Percentiles rank a stretch among this genome's conserved stretches.
phyloP scores from a whole-genome alignment of 306 rosid species.

The Carpinus viminea region DNA sequence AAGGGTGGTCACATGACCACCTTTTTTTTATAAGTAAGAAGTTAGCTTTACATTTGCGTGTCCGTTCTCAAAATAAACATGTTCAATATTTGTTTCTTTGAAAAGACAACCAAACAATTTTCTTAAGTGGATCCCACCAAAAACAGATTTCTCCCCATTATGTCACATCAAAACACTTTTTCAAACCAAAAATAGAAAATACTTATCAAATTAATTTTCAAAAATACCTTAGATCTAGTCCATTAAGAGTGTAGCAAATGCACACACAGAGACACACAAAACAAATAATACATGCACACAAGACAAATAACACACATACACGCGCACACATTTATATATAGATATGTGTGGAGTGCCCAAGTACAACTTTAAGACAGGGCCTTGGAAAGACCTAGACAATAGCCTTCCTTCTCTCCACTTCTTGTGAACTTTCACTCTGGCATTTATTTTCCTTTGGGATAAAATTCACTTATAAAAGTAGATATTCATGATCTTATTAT shows the following conservation, averaged over 20 bases:
- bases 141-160: no score
- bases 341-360: neutral
- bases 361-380: neutral
- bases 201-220: no score
- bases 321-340: neutral
- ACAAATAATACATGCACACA: neutral
- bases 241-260: neutral
- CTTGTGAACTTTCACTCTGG: neutral
- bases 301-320: neutral
- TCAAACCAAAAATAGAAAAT: no score
- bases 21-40: no score
- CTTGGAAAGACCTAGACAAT: neutral
- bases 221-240: neutral
- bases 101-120: no score
- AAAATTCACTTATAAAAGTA: neutral
- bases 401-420: neutral
- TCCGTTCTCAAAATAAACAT: no score
- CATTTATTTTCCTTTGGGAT: neutral
- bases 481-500: neutral
- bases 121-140: no score
- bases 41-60: no score
- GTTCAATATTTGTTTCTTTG: no score
- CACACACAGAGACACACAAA: neutral
- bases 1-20: no score
- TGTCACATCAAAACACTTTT: no score